Conservation (phyloP, 106 monocot species). For the Allium fistulosum region DNA sequence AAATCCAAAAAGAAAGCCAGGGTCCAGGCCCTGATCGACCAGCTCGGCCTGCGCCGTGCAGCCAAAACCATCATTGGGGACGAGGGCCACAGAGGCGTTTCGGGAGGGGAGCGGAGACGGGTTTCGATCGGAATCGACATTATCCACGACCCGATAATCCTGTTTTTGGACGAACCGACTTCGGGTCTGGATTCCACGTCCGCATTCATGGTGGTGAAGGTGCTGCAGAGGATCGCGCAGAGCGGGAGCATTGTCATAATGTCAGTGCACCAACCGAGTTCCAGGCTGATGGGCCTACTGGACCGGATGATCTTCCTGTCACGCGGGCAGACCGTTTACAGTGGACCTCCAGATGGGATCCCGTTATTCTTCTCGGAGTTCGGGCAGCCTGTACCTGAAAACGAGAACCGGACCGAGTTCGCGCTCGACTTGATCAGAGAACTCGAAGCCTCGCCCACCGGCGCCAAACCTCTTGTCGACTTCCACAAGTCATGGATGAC, state of each 20-base stretch:
- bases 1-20: slow-evolving; percentile 46
- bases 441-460: slow-evolving; percentile 38
- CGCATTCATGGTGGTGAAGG: slow-evolving; percentile 91
- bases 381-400: slow-evolving; percentile 73
- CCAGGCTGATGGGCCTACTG: slow-evolving; percentile 62
- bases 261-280: slow-evolving; percentile 93
- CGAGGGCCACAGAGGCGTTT: slow-evolving; percentile 78
- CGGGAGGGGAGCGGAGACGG: slow-evolving; percentile 71
- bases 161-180: slow-evolving; percentile 95
- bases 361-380: slow-evolving; percentile 63
- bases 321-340: slow-evolving; percentile 60
- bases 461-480: slow-evolving; percentile 50
- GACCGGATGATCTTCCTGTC: slow-evolving; percentile 79
- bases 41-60: slow-evolving; percentile 54
- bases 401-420: slow-evolving; percentile 79
- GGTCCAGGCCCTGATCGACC: slow-evolving; percentile 61
- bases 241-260: slow-evolving; percentile 85
- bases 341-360: slow-evolving; percentile 43
- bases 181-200: slow-evolving; percentile 93
- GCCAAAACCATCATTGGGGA: slow-evolving; percentile 75
- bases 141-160: slow-evolving; percentile 86
- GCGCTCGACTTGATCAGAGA: slow-evolving; percentile 81
- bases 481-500: slow-evolving; percentile 39
- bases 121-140: slow-evolving; percentile 92
- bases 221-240: slow-evolving; percentile 75